A percentile compares a stretch with the other conserved stretches of the same genome.
These are phyloP conservation scores for Mucor indicus DNA, from an alignment of 371 early-diverging fungal genomes.

Conservation along the genomic window DNA sequence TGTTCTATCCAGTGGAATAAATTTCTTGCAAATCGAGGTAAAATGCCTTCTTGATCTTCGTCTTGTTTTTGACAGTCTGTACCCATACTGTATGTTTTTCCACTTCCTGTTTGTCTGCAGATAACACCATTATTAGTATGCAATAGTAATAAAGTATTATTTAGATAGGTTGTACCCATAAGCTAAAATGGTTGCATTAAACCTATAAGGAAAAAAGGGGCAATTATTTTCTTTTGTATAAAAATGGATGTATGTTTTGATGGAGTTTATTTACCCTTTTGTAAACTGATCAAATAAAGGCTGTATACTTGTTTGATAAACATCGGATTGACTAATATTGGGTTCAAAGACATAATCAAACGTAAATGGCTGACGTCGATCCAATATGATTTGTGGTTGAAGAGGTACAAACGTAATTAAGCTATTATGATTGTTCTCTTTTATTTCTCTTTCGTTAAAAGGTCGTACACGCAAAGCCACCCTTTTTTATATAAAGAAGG, in stretches of 20 bases:
- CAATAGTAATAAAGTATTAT: not conserved
- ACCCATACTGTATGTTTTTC: slow-evolving; percentile 58
- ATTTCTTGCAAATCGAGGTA: slow-evolving; percentile 78
- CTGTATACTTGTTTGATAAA: slow-evolving; percentile 70
- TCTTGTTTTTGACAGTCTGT: slow-evolving; percentile 28
- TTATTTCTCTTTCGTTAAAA: slow-evolving; percentile 63
- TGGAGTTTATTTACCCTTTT: slow-evolving; percentile 65
- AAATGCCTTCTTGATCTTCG: slow-evolving; percentile 58
- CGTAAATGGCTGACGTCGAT: slow-evolving; percentile 66
- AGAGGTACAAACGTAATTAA: slow-evolving; percentile 20
- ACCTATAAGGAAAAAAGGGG: slow-evolving; percentile 12
- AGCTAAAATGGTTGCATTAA: slow-evolving; percentile 24
- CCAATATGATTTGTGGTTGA: slow-evolving; percentile 44
- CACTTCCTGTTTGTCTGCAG: slow-evolving; percentile 49
- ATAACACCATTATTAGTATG: too few relatives aligned
- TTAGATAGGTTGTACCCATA: slow-evolving; percentile 15
- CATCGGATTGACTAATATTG: slow-evolving; percentile 61
- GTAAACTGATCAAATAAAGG: slow-evolving; percentile 79
- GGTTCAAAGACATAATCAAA: slow-evolving; percentile 86
- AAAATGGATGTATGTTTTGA: not conserved
- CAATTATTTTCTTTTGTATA: not conserved
- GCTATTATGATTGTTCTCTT: slow-evolving; percentile 21
- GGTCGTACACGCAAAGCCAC: slow-evolving; percentile 80
- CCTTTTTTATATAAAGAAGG: too few relatives aligned
- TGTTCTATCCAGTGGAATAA: slow-evolving; percentile 51